Percentiles rank a stretch among this genome's conserved stretches.
phyloP scores from a whole-genome alignment of 1,284 basidiomycete species.

The Ganoderma meredithae region DNA sequence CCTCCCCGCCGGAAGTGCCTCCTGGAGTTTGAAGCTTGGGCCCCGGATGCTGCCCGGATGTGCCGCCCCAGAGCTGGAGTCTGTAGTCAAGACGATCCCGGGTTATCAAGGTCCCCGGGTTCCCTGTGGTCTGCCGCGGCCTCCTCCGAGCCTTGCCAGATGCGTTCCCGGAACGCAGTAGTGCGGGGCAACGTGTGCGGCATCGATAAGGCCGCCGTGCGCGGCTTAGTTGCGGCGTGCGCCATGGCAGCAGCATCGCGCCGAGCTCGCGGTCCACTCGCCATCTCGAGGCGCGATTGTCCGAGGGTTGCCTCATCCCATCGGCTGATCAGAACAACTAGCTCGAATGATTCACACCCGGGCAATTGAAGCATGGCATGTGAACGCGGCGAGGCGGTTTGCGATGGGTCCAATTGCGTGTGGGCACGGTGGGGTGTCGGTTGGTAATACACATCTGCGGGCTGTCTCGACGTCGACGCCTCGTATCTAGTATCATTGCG shows the following conservation, averaged over 20 bases:
- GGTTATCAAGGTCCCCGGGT: not conserved
- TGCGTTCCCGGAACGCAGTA: not conserved
- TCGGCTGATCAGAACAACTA: constrained; percentile 1
- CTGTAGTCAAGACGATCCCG: not conserved
- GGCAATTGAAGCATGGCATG: not conserved
- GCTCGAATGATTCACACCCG: not conserved
- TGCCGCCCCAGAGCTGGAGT: not conserved
- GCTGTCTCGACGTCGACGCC: not conserved
- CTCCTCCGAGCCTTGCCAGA: not conserved
- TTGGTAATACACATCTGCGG: constrained; percentile 2
- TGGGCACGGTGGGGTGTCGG: not conserved
- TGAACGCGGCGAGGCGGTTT: constrained; percentile 3
- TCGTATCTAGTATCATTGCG: not conserved
- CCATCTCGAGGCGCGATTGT: constrained; percentile 8
- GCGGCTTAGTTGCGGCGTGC: constrained; percentile 6
- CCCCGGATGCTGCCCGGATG: not conserved
- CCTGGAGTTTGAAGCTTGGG: not conserved
- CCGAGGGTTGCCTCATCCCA: not conserved
- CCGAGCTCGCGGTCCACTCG: not conserved
- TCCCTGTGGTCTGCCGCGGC: constrained; percentile 1
- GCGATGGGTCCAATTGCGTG: constrained; percentile 5
- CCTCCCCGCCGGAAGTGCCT: not conserved
- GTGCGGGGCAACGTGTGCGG: not conserved
- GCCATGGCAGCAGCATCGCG: constrained; percentile 1
- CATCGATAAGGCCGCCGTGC: constrained; percentile 3